Conservation (phyloP, 257 asterid genomes). For the Agastache rugosa region DNA sequence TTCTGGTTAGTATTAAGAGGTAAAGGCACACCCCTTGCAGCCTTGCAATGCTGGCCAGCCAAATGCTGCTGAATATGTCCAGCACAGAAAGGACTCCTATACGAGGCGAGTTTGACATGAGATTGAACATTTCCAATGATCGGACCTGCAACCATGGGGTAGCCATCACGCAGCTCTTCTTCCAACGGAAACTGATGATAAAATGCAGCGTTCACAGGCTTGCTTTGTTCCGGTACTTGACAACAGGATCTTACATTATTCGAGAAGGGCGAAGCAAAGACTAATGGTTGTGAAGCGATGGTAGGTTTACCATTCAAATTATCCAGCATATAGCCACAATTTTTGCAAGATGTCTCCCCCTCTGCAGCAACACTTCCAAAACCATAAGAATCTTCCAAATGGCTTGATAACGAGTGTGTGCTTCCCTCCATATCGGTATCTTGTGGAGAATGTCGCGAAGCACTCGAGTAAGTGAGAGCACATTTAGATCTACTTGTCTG, state of each 20-base stretch:
- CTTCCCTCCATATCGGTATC: slow-evolving; percentile 40
- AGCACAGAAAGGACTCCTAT: slow-evolving; percentile 39
- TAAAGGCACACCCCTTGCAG: slow-evolving; percentile 40
- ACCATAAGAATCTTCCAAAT: slow-evolving; percentile 33
- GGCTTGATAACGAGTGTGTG: slow-evolving; percentile 33
- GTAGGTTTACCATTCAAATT: slow-evolving; percentile 34
- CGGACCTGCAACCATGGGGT: slow-evolving; percentile 25
- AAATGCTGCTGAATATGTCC: slow-evolving; percentile 45
- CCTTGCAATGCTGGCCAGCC: slow-evolving; percentile 40
- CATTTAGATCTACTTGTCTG: slow-evolving; percentile 59
- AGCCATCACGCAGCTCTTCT: slow-evolving; percentile 41
- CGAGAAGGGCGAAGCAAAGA: slow-evolving; percentile 42
- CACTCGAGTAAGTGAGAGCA: slow-evolving; percentile 60
- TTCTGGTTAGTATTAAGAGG: slow-evolving; percentile 42
- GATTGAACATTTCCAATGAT: slow-evolving; percentile 32
- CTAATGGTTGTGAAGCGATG: slow-evolving; percentile 38
- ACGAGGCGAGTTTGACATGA: slow-evolving; percentile 32
- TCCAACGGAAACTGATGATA: slow-evolving; percentile 40
- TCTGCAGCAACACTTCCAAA: slow-evolving; percentile 33
- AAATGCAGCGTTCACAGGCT: slow-evolving; percentile 40
- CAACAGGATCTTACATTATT: slow-evolving; percentile 44
- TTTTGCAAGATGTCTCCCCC: slow-evolving; percentile 55
- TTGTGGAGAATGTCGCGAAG: slow-evolving; percentile 33
- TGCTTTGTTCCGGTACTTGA: slow-evolving; percentile 46
- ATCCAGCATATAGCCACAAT: slow-evolving; percentile 59